Percentiles rank a stretch among this genome's conserved stretches.
These are phyloP conservation scores for Aspergillus asperescens DNA, from an alignment of 495 filamentous ascomycete genomes.

Conservation along the genomic window DNA sequence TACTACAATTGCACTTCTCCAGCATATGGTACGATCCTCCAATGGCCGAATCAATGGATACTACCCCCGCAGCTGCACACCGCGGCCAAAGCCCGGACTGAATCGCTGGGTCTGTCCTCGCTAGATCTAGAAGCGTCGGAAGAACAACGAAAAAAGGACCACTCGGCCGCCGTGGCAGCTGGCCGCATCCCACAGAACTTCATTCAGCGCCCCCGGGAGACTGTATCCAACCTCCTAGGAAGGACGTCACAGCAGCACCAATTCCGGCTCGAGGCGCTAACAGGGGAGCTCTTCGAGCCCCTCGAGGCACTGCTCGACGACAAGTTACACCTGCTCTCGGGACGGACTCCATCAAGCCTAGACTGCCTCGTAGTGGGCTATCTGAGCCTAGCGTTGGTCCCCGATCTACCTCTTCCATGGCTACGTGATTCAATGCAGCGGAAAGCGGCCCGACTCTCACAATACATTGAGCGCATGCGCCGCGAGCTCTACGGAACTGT, in stretches of 20 bases:
- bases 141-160: slow-evolving; percentile 40
- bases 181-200: slow-evolving; percentile 42
- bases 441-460: slow-evolving; percentile 49
- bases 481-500: slow-evolving; percentile 37
- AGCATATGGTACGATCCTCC: slow-evolving; percentile 67
- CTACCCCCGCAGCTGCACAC: slow-evolving; percentile 62
- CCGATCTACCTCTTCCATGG: slow-evolving; percentile 67
- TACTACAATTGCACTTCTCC: slow-evolving; percentile 69
- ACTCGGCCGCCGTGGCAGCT: slow-evolving; percentile 37
- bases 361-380: slow-evolving; percentile 78
- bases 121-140: slow-evolving; percentile 55
- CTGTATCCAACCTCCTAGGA: slow-evolving; percentile 37
- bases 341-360: slow-evolving; percentile 51
- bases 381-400: slow-evolving; percentile 64
- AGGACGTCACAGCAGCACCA: slow-evolving; percentile 38
- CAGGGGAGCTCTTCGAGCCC: slow-evolving; percentile 62
- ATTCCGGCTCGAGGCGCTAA: slow-evolving; percentile 67
- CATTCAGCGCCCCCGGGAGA: slow-evolving; percentile 37
- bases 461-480: slow-evolving; percentile 49
- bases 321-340: slow-evolving; percentile 51
- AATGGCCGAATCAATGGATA: slow-evolving; percentile 78
- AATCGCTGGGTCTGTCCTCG: slow-evolving; percentile 64
- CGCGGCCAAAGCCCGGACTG: slow-evolving; percentile 63
- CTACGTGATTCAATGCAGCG: slow-evolving; percentile 56
- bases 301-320: slow-evolving; percentile 56